phyloP scores from a whole-genome alignment of 2,329 filamentous ascomycete species.

The Fusarium sororula region DNA sequence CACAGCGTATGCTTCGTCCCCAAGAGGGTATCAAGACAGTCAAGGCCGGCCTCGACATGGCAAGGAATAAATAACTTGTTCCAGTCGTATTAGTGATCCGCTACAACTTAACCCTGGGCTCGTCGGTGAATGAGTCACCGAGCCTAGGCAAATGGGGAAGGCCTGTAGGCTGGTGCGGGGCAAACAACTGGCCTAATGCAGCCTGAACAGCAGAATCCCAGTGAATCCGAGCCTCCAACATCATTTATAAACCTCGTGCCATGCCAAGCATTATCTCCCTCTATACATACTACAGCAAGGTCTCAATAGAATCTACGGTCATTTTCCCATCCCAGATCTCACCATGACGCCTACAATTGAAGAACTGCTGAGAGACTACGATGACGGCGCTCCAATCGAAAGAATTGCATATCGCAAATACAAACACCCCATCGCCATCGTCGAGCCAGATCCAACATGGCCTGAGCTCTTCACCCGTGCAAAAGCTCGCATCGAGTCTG shows the following conservation, averaged over 20 bases:
- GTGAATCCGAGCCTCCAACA: not conserved
- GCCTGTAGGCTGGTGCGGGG: not conserved
- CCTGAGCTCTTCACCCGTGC: slow-evolving; percentile 44
- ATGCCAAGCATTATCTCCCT: fast-evolving
- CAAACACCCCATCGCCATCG: slow-evolving; percentile 43
- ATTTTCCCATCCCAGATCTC: not conserved
- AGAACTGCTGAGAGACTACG: slow-evolving; percentile 30
- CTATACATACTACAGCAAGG: no score
- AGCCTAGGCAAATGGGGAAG: not conserved
- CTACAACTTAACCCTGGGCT: fast-evolving
- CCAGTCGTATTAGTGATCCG: no score
- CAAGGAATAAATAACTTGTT: no score
- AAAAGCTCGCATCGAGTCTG: slow-evolving; percentile 47
- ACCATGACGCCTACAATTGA: slow-evolving; percentile 36
- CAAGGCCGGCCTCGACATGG: not conserved
- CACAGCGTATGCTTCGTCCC: fast-evolving
- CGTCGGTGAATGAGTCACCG: not conserved
- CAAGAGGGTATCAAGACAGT: no score
- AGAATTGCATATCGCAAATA: slow-evolving; percentile 38
- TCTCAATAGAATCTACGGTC: fast-evolving
- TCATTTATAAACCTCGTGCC: not conserved
- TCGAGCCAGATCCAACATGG: slow-evolving; percentile 51
- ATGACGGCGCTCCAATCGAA: no score
- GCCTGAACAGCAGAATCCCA: not conserved
- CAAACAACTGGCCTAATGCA: not conserved